Conservation (phyloP, 2,329 filamentous ascomycete species). For the Pseudocercospora fijiensis region DNA sequence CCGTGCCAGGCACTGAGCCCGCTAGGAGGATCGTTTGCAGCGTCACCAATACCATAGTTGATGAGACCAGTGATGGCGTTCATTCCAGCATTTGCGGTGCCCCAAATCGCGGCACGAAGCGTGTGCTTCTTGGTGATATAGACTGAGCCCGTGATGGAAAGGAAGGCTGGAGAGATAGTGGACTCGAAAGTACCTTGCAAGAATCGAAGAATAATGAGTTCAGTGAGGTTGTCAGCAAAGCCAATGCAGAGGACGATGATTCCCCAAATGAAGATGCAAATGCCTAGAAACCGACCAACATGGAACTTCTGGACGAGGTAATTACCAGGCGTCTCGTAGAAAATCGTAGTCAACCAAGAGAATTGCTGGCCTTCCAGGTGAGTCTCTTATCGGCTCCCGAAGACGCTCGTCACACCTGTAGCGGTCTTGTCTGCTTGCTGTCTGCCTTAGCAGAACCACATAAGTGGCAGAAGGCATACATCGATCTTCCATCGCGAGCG, state of each 20-base stretch:
- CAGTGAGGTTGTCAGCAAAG: conserved; percentile 17
- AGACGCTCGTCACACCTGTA: conserved; percentile 15
- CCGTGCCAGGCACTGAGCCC: conserved; percentile 16
- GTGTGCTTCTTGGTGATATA: conserved; percentile 15
- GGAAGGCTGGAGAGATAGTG: conserved; percentile 18
- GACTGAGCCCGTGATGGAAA: conserved; percentile 14
- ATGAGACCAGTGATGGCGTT: conserved; percentile 19
- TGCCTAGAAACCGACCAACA: conserved; percentile 15
- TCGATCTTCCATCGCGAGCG: conserved; percentile 40
- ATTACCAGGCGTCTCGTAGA: conserved; percentile 21
- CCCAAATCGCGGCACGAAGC: conserved; percentile 13
- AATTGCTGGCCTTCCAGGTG: conserved; percentile 18
- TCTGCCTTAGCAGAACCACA: conserved; percentile 50
- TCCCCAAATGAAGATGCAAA: conserved; percentile 15
- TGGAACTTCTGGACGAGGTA: conserved; percentile 19
- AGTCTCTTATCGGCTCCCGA: conserved; percentile 13
- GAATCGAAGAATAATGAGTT: conserved; percentile 17
- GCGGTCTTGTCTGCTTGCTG: conserved; percentile 48
- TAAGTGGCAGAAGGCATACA: conserved; percentile 45
- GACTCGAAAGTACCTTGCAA: conserved; percentile 18
- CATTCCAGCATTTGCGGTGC: conserved; percentile 15
- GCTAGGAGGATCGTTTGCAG: conserved; percentile 10
- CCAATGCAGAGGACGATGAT: conserved; percentile 21
- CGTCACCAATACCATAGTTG: conserved; percentile 19
- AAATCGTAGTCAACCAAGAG: conserved; percentile 17